These are phyloP conservation scores for Collybiopsis confluens DNA, from an alignment of 768 basidiomycete species.

Conservation along the genomic window DNA sequence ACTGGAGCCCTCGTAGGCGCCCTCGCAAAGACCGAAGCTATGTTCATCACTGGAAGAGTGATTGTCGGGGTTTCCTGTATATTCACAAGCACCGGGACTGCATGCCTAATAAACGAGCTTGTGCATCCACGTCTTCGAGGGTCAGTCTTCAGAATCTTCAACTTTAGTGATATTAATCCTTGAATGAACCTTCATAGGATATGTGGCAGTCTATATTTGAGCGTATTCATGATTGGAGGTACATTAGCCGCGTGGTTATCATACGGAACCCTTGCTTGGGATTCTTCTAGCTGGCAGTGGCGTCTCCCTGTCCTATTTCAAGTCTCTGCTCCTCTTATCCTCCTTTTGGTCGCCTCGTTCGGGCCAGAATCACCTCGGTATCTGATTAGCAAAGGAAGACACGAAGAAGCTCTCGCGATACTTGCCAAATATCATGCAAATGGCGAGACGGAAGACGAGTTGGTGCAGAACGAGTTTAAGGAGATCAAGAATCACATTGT, in stretches of 20 bases:
- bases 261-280: slow-evolving; percentile 50
- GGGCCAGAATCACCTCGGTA: slow-evolving; percentile 46
- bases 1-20: too few relatives aligned
- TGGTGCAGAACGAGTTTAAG: slow-evolving; percentile 47
- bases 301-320: slow-evolving; percentile 53
- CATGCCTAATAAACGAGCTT: too few relatives aligned
- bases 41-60: too few relatives aligned
- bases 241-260: slow-evolving; percentile 24
- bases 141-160: too few relatives aligned
- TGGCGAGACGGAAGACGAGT: slow-evolving; percentile 37
- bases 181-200: too few relatives aligned
- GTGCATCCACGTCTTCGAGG: too few relatives aligned
- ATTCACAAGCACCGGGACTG: too few relatives aligned
- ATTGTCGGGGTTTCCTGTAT: too few relatives aligned
- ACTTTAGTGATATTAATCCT: too few relatives aligned
- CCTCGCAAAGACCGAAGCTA: too few relatives aligned
- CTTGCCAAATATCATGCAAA: slow-evolving; percentile 51
- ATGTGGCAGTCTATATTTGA: too few relatives aligned
- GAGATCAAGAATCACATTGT: slow-evolving; percentile 57
- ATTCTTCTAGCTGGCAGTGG: slow-evolving; percentile 51
- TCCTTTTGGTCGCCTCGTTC: slow-evolving; percentile 38
- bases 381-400: slow-evolving; percentile 36
- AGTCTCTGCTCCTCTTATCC: slow-evolving; percentile 34
- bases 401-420: slow-evolving; percentile 39
- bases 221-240: too few relatives aligned